A percentile compares a stretch with the other conserved stretches of the same genome.
phyloP scores from a whole-genome alignment of 1,139 yeast genomes.

The Blastobotrys proliferans region DNA sequence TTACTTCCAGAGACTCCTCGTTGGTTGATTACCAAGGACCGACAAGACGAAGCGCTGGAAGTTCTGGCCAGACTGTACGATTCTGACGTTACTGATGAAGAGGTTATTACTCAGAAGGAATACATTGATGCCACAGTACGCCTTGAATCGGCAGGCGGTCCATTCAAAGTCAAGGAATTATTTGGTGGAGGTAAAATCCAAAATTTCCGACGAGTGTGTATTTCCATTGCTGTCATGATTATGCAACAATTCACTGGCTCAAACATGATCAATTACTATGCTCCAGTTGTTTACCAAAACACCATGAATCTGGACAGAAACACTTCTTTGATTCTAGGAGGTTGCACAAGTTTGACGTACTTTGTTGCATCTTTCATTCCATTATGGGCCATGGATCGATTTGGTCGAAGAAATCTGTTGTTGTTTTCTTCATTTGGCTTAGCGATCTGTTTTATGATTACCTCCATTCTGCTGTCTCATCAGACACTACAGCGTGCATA shows the following conservation, averaged over 20 bases:
- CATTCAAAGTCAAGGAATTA: constrained; percentile 11
- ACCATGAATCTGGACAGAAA: constrained; percentile 10
- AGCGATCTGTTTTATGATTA: constrained; percentile 14
- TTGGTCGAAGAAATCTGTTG: constrained; percentile 48
- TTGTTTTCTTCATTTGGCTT: constrained; percentile 26
- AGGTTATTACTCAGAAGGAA: constrained; percentile 6
- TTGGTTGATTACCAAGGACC: constrained; percentile 43
- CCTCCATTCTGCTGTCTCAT: constrained; percentile 7
- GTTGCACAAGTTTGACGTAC: constrained; percentile 13
- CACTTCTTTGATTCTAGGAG: constrained; percentile 10
- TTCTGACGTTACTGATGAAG: constrained; percentile 1
- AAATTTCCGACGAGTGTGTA: constrained; percentile 12
- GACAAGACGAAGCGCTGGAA: constrained; percentile 46
- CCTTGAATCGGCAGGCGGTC: constrained; percentile 12
- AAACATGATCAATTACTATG: constrained; percentile 14
- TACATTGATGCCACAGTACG: constrained; percentile 11
- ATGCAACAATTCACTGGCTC: constrained; percentile 16
- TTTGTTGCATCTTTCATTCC: constrained; percentile 29
- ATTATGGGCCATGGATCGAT: constrained; percentile 44
- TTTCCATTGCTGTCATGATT: constrained; percentile 9
- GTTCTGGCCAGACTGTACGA: constrained; percentile 33
- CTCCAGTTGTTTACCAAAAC: constrained; percentile 10
- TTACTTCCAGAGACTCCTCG: constrained; percentile 49
- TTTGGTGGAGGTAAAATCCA: constrained; percentile 13
- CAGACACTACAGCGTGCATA: constrained; percentile 6